A percentile compares a stretch with the other conserved stretches of the same genome.
Evolutionary conservation across 2,329 filamentous ascomycete genomes (phyloP).

Genomic region (Acrocalymma vagum): DNA sequence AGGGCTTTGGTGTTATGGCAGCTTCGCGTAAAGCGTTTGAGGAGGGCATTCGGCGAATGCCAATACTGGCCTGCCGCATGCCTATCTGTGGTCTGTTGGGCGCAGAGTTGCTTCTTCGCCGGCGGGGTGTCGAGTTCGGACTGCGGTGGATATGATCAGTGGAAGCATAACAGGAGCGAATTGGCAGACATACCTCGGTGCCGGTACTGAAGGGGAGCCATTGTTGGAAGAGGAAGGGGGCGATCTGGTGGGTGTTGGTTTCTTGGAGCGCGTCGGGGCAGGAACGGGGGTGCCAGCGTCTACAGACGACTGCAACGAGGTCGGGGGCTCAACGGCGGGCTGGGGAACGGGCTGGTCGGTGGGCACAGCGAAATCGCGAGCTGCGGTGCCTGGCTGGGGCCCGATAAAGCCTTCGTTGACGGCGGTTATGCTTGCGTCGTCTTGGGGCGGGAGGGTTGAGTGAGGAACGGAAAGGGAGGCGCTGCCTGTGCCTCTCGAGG

Average conservation of each 20-base stretch:
- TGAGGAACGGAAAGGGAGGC: constrained; percentile 39
- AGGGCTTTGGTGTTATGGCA: constrained; percentile 27
- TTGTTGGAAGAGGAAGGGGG: constrained; percentile 30
- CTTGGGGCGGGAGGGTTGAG: constrained; percentile 35
- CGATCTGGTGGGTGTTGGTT: no score
- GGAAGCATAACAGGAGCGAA: no score
- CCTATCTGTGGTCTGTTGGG: constrained; percentile 31
- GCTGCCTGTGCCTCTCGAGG: constrained; percentile 34
- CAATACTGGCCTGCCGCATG: constrained; percentile 44
- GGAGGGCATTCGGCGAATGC: constrained; percentile 44
- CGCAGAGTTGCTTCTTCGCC: constrained; percentile 38
- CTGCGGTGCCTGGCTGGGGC: constrained; percentile 34
- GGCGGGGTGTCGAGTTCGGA: constrained; percentile 19
- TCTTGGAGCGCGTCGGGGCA: no score
- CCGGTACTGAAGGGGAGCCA: constrained; percentile 23
- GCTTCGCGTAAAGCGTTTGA: constrained; percentile 30
- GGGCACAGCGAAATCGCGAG: constrained; percentile 43
- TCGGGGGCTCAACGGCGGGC: constrained; percentile 39
- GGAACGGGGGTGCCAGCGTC: constrained; percentile 43
- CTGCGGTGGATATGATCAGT: neutral
- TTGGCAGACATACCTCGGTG: constrained; percentile 31
- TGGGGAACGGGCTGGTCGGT: constrained; percentile 25
- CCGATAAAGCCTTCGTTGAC: constrained; percentile 43
- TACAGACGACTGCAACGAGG: constrained; percentile 44
- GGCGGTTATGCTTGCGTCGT: constrained; percentile 40